Conservation (phyloP, 176 grass and related monocot species). For the Carex scoparia region DNA sequence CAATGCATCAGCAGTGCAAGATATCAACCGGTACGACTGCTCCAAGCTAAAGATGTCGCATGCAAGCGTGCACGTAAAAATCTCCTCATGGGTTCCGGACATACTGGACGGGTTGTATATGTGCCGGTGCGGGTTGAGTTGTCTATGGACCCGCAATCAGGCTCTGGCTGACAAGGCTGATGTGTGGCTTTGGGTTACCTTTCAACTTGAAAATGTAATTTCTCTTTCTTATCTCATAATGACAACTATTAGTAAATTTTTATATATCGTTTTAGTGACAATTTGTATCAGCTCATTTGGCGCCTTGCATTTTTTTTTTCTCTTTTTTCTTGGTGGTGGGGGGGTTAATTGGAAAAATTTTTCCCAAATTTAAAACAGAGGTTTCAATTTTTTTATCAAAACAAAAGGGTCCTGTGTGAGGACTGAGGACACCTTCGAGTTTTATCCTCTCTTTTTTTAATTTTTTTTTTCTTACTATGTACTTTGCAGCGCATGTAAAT, state of each 20-base stretch:
- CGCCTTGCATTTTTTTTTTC: not conserved
- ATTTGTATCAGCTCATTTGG: not conserved
- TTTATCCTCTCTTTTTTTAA: too few relatives aligned
- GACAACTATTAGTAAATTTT: not conserved
- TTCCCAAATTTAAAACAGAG: too few relatives aligned
- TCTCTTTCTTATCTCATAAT: not conserved
- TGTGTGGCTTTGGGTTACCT: conserved; percentile 26
- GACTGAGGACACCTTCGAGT: too few relatives aligned
- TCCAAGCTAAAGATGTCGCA: conserved; percentile 12
- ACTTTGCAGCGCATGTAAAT: too few relatives aligned
- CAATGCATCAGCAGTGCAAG: conserved; percentile 32
- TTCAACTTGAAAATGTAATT: conserved; percentile 29
- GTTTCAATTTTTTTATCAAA: too few relatives aligned
- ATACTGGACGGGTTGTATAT: conserved; percentile 28
- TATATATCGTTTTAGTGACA: not conserved
- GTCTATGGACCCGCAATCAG: conserved; percentile 33
- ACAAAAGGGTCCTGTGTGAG: too few relatives aligned
- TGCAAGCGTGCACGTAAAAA: conserved; percentile 27
- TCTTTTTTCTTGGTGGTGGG: not conserved
- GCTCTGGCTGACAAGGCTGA: conserved; percentile 34
- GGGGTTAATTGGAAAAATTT: too few relatives aligned
- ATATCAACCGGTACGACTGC: conserved; percentile 5
- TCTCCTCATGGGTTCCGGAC: conserved; percentile 36
- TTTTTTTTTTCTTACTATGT: too few relatives aligned
- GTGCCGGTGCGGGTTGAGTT: conserved; percentile 33